Evolutionary conservation across 139 green algal species (phyloP), one percentile per base, ranked within the genome.

Genomic region (Gonium pectorale): DNA sequence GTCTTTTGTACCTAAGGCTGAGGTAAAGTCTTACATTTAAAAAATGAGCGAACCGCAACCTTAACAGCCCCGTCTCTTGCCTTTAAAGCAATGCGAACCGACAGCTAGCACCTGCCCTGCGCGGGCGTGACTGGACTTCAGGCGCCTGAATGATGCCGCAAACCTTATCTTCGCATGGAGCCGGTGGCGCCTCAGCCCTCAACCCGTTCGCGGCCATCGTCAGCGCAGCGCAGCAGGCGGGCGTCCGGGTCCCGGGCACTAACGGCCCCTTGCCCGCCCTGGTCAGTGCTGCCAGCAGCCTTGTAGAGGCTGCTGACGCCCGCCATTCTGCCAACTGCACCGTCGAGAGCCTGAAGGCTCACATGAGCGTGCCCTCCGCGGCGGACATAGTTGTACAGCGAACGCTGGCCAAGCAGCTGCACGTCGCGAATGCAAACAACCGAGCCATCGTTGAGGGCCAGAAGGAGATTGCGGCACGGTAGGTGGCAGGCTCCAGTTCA

Each of bases 121-220:
- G n/a, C n/a, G n/a, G n/a, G n/a, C n/a, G n/a, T n/a, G n/a, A n/a
- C n/a, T n/a, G n/a, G n/a, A n/a, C n/a, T n/a, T n/a, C n/a, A n/a
- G n/a, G n/a, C n/a, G n/a, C n/a, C n/a, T n/a, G n/a, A n/a, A n/a
- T n/a, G n/a, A n/a, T n/a, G n/a, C n/a, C n/a, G n/a, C n/a, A n/a
- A n/a, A n/a, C n/a, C n/a, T n/a, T n/a, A n/a, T n/a, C n/a, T n/a
- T n/a, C n/a, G n/a, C n/a, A n/a, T n/a, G n/a, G n/a, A n/a, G n/a
- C n/a, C n/a, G n/a, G n/a, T n/a, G n/a, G n/a, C n/a, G n/a, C n/a
- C n/a, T n/a, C n/a, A n/a, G n/a, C n/a, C n/a, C n/a, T 73, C 0
- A 81, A 81, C 29, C 54, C 74, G 2, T 81, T 81, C 33, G 59
- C 38, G 19, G 41, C 9, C 56, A 70, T 81, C 56, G 13, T 81